Evolutionary conservation across 768 basidiomycete genomes (phyloP).

Genomic region (Psilocybe cubensis): DNA sequence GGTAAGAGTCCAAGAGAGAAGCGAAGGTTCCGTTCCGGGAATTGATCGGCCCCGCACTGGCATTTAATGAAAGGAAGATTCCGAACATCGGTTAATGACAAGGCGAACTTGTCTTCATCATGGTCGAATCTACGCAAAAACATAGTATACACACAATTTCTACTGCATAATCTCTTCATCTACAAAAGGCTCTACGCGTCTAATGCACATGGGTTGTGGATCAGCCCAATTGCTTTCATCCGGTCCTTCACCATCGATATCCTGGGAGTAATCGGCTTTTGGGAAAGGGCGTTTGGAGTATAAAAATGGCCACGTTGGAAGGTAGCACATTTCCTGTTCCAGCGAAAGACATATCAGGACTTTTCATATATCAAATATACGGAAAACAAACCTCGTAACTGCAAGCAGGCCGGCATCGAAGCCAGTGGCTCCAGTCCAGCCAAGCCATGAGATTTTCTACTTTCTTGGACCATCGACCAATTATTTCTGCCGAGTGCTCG

Average conservation of each 20-base stretch:
- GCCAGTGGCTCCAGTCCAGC: slow-evolving; percentile 59
- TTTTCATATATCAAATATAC: background rate
- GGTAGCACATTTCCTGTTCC: slow-evolving; percentile 43
- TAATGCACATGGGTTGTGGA: slow-evolving; percentile 32
- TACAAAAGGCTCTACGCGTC: slow-evolving; percentile 23
- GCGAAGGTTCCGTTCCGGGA: background rate
- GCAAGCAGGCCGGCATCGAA: slow-evolving; percentile 51
- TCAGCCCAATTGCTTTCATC: slow-evolving; percentile 17
- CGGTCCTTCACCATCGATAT: background rate
- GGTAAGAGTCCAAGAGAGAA: background rate
- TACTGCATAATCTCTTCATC: too few species aligned
- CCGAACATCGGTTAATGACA: too few species aligned
- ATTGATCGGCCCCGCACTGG: background rate
- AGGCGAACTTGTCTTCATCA: too few species aligned
- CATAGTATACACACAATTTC: too few species aligned
- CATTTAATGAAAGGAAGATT: background rate
- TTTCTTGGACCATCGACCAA: slow-evolving; percentile 34
- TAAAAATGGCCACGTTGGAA: slow-evolving; percentile 49
- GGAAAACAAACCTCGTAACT: slow-evolving; percentile 49
- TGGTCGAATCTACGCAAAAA: too few species aligned
- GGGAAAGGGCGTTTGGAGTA: background rate
- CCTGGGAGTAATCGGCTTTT: background rate
- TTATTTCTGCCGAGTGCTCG: background rate
- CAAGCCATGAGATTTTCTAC: slow-evolving; percentile 45
- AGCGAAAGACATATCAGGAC: background rate